Base-by-base conservation (phyloP, 2,329 filamentous ascomycete species). In the Didymella arachidicola region DNA sequence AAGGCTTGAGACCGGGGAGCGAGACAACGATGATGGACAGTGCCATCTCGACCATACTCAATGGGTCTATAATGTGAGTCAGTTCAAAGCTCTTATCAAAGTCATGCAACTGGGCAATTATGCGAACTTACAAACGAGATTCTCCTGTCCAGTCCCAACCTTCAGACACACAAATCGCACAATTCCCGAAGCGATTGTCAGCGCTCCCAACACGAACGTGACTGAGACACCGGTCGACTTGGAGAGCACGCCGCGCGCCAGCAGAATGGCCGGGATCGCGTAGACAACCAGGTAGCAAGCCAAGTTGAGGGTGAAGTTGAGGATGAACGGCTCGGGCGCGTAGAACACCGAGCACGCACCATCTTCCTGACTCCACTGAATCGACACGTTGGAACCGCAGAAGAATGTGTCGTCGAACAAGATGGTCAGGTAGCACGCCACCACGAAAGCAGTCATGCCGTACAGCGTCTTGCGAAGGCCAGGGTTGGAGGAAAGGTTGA, bases 371-470 rank as follows among this genome's bases (percentile, higher is more conserved):
- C 59, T 64, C 66, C 66, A 68, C 12, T 68, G 66, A 2, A 62
- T 61, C 0, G 66, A 68, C 0, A 68, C 66, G 0, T 61, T 45
- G 19, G n/a, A 32, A 11, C 66, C 63, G 41, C 66, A 68, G 57
- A 68, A 68, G 51, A 67, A 68, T 0, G 66, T 67, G 18, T 67
- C 66, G 30, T 68, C 66, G 14, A 68, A 68, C 8, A 68, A 58
- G 14, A 68, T 64, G 1, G 64, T 62, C 3, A 68, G 18, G 52
- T 68, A 67, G 45, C 66, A 66, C 5, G 60, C 58, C 16, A 65
- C 29, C 1, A 69, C 66, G 14, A 69, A 69, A 12, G 36, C 59
- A 5, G 66, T 67, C 27, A 67, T 62, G 27, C 30, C 57, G 36
- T 57, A 69, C 6, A 69, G 63, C 63, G 67, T 69, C 54, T 63